Percentiles rank a stretch among this genome's conserved stretches.
These are phyloP conservation scores for Mucor racemosus DNA, from an alignment of 371 early-diverging fungal genomes.

Conservation along the genomic window DNA sequence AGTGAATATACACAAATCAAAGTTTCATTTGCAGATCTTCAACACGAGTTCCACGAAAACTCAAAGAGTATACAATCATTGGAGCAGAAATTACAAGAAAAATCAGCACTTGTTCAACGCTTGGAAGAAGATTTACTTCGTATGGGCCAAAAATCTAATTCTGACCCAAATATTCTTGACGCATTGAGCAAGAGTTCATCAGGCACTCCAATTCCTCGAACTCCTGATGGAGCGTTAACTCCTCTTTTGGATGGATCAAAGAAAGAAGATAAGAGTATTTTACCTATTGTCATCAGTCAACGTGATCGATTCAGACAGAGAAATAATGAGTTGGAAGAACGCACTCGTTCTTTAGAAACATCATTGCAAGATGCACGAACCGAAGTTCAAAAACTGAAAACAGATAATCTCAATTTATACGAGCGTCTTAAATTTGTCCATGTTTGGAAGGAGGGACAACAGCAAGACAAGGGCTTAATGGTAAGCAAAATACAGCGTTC, in stretches of 20 bases:
- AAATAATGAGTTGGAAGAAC: constrained; percentile 83
- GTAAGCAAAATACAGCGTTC: constrained; percentile 20
- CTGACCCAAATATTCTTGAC: constrained; percentile 16
- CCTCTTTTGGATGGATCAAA: constrained; percentile 24
- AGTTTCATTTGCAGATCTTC: constrained; percentile 52
- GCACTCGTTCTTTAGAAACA: constrained; percentile 60
- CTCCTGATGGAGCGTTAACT: constrained; percentile 27
- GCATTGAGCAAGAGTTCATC: constrained; percentile 29
- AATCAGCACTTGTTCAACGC: constrained; percentile 61
- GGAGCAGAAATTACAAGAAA: constrained; percentile 45
- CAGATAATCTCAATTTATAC: constrained; percentile 87
- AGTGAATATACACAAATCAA: constrained; percentile 74
- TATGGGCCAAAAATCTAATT: constrained; percentile 36
- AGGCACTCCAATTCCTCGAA: constrained; percentile 15
- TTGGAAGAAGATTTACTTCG: constrained; percentile 79
- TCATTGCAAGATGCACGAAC: constrained; percentile 67
- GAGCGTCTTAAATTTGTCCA: constrained; percentile 80
- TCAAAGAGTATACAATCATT: constrained; percentile 34
- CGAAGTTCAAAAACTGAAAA: constrained; percentile 68
- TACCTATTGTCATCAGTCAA: constrained; percentile 88
- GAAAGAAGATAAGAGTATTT: constrained; percentile 61
- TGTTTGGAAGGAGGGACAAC: constrained; percentile 57
- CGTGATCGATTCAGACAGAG: constrained; percentile 89
- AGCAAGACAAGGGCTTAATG: constrained; percentile 22
- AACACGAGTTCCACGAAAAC: constrained; percentile 40